These are phyloP conservation scores for Croton setiger DNA, from an alignment of 441 rosid species.

Conservation along the genomic window DNA sequence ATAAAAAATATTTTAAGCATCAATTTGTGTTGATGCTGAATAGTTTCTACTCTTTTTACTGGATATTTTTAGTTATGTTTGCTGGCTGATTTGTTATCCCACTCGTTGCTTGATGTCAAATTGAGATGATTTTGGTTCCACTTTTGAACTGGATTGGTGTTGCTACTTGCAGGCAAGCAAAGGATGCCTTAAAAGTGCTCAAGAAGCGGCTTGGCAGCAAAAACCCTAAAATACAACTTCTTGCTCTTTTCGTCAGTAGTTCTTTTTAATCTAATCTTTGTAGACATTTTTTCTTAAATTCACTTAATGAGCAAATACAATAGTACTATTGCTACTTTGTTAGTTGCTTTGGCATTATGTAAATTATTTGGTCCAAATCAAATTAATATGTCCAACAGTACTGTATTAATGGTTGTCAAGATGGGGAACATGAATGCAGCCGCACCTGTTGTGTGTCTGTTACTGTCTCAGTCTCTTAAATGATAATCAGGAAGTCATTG, in stretches of 20 bases:
- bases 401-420: neutral
- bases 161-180: constrained; percentile 65
- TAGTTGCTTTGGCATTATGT: neutral
- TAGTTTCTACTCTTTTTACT: neutral
- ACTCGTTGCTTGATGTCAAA: neutral
- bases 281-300: neutral
- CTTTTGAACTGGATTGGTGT: constrained; percentile 21
- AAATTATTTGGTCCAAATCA: neutral
- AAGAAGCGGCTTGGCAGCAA: constrained; percentile 91
- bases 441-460: neutral
- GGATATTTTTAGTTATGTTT: neutral
- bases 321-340: neutral
- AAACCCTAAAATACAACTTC: constrained; percentile 78
- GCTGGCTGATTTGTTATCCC: neutral
- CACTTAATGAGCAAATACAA: neutral
- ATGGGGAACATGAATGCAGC: neutral
- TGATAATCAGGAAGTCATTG: neutral
- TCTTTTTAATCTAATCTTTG: constrained; percentile 5
- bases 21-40: neutral
- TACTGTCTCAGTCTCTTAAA: neutral
- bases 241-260: constrained; percentile 83
- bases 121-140: constrained; percentile 11
- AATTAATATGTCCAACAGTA: neutral
- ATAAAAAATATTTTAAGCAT: neutral
- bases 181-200: constrained; percentile 88